These are phyloP conservation scores for Diaporthe destruens DNA, from an alignment of 2,329 filamentous ascomycete genomes.

Conservation along the genomic window DNA sequence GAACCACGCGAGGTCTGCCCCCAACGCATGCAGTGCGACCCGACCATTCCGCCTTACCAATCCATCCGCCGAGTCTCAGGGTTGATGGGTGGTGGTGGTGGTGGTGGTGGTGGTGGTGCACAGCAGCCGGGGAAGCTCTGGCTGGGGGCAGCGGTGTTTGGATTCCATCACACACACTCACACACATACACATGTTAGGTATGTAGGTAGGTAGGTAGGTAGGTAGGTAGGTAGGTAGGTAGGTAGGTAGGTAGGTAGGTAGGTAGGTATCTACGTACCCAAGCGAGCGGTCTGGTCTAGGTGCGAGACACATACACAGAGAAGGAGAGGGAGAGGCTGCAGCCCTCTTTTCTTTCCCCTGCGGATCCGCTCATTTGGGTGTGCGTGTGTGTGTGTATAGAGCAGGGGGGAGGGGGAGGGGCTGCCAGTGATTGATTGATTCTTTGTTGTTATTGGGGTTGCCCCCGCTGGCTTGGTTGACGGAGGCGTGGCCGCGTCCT, in stretches of 20 bases:
- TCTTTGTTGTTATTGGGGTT: background rate
- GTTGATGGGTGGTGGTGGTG: no score
- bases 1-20: constrained; percentile 27
- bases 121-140: background rate
- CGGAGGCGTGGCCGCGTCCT: background rate
- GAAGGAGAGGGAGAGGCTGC: background rate
- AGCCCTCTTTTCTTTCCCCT: background rate
- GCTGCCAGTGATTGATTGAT: no score
- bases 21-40: constrained; percentile 25
- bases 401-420: background rate
- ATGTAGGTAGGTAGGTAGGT: no score
- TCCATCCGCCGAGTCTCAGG: background rate
- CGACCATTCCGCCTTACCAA: constrained; percentile 28
- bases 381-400: no score
- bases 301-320: background rate
- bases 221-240: no score
- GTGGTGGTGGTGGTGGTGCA: background rate
- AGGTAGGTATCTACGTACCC: no score
- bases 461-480: background rate
- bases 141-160: background rate
- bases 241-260: no score
- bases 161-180: background rate
- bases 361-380: background rate
- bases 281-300: background rate
- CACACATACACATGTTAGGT: no score